These are phyloP conservation scores for Solanum etuberosum DNA, from an alignment of 257 asterid genomes.

Conservation along the genomic window DNA sequence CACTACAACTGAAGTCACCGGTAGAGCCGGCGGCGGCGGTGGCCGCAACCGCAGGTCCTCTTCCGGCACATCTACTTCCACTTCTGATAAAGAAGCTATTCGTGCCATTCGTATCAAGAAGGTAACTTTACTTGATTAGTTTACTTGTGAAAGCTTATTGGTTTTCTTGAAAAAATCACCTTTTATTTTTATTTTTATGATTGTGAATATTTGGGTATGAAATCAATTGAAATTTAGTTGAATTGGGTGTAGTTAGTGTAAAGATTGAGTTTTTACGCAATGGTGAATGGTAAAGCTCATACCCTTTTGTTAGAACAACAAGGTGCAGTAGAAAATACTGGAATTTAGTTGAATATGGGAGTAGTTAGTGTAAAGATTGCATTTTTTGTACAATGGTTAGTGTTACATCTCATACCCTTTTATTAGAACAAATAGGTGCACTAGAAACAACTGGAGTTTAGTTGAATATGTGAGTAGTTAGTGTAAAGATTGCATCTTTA, in stretches of 20 bases:
- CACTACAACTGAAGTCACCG: constrained; percentile 12
- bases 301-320: neutral
- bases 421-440: neutral
- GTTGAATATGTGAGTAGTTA: neutral
- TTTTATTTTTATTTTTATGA: neutral
- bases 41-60: constrained; percentile 39
- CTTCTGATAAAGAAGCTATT: constrained; percentile 79
- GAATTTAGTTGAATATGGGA: neutral
- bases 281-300: neutral
- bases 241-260: neutral
- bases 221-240: neutral
- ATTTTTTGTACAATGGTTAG: neutral
- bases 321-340: neutral
- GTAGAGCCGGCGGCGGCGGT: constrained; percentile 8
- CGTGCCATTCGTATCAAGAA: constrained; percentile 78
- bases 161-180: neutral
- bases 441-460: neutral
- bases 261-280: neutral
- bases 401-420: neutral
- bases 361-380: neutral
- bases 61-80: constrained; percentile 16
- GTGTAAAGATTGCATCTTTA: neutral
- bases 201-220: neutral
- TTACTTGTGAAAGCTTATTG: neutral
- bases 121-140: constrained; percentile 16